Conservation (phyloP, 2,329 filamentous ascomycete genomes). For the Lachnellula hyalina region DNA sequence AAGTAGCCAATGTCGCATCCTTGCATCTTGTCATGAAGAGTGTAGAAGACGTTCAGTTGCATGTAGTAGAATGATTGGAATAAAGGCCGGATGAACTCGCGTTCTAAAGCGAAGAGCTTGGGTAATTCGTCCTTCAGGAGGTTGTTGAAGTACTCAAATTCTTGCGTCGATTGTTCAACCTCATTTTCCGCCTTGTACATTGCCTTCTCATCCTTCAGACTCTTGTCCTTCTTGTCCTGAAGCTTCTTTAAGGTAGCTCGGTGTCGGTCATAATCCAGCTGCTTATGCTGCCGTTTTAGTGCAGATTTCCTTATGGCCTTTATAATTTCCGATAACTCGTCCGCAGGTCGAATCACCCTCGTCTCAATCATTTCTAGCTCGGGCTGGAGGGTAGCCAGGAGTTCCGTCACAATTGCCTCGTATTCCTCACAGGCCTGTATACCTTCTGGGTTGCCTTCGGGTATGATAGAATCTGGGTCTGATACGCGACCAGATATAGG, state of each 20-base stretch:
- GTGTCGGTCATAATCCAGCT: constrained; percentile 91
- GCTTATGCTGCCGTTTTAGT: constrained; percentile 91
- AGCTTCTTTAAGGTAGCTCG: constrained; percentile 82
- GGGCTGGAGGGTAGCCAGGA: constrained; percentile 81
- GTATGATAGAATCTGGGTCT: constrained; percentile 76
- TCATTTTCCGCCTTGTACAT: constrained; percentile 94
- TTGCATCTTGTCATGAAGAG: constrained; percentile 97
- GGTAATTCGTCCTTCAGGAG: constrained; percentile 93
- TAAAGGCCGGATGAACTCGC: constrained; percentile 90
- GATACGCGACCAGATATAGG: constrained; percentile 95
- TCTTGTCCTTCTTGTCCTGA: constrained; percentile 96
- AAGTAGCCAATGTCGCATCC: constrained; percentile 96
- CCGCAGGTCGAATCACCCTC: constrained; percentile 84
- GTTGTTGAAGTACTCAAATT: constrained; percentile 98
- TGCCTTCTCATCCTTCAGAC: constrained; percentile 93
- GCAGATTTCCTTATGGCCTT: constrained; percentile 89
- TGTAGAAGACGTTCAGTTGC: constrained; percentile 99
- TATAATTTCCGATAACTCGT: constrained; percentile 90
- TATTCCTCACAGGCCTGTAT: constrained; percentile 97
- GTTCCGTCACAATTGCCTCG: constrained; percentile 80
- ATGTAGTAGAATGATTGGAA: constrained; percentile 99
- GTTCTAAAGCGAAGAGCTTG: constrained; percentile 81
- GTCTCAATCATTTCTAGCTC: constrained; percentile 97
- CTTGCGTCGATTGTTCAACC: constrained; percentile 84
- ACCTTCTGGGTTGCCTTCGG: constrained; percentile 85